Percentiles rank a stretch among this genome's conserved stretches.
Evolutionary conservation across 768 basidiomycete species (phyloP).

Genomic region (Grammothele lineata): DNA sequence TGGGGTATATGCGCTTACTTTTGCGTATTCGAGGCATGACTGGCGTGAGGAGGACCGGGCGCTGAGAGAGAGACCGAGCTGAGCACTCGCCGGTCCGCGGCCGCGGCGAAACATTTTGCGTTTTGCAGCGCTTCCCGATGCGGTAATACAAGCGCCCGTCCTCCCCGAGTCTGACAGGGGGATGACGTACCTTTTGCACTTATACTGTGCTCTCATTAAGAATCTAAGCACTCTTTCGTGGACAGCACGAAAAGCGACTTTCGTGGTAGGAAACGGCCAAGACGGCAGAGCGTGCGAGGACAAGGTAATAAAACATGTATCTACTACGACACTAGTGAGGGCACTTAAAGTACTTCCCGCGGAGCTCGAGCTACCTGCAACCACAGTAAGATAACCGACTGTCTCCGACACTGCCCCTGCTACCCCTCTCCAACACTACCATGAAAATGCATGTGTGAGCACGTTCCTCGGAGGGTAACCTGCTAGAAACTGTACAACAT

Average conservation of each 20-base stretch:
- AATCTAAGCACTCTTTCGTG: no score
- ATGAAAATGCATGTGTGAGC: no score
- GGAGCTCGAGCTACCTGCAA: no score
- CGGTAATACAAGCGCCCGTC: not conserved
- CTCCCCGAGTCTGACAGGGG: no score
- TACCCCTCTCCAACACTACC: no score
- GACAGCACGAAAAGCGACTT: no score
- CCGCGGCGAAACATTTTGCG: not conserved
- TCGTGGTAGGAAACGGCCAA: not conserved
- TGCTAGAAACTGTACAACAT: not conserved
- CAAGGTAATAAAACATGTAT: conserved; percentile 1
- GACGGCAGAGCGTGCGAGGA: not conserved
- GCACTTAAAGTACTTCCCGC: conserved; percentile 7
- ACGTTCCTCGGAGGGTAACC: no score
- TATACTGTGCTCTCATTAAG: no score
- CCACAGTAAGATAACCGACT: no score
- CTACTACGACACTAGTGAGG: conserved; percentile 4
- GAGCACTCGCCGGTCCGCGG: not conserved
- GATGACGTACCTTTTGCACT: no score
- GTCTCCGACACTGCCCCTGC: no score
- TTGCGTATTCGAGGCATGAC: conserved; percentile 68
- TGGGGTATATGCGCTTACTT: conserved; percentile 35
- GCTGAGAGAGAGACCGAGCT: not conserved
- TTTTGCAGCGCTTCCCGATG: not conserved
- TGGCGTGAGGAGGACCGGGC: not conserved